Evolutionary conservation across 148 eudicot genomes (phyloP), one percentile per base, ranked within the genome.

Genomic region (Chenopodium suecicum): DNA sequence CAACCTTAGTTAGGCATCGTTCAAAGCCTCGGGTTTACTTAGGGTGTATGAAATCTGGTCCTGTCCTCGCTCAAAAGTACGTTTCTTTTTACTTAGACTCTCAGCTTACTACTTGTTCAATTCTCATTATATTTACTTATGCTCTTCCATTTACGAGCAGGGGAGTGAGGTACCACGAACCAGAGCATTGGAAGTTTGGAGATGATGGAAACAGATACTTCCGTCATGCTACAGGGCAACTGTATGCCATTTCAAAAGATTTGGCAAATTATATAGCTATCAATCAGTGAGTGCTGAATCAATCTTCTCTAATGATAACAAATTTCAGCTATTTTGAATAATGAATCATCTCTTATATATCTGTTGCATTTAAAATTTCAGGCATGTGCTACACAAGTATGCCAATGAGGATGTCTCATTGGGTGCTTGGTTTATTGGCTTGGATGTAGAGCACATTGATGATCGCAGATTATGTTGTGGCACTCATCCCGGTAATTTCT

Each of bases 41-140:
- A 71, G 97, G 97, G 81, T 93, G 97, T 89, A 93, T 93, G 97
- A 93, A 93, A 85, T 93, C 97, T 60, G 97, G 97, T 50, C 97
- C 97, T n/a, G 97, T 93, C 85, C 94, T 93, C 46, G 92, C 97
- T 76, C 97, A 91, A 37, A 91, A 93, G 95, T 91, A 85, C 70
- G 97, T 41, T 52, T 2, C 25, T 7, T 20, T 14, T 73, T 32
- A 72, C 64, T 32, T 19, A 10, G 56, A 46, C 23, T 27, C 29
- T 67, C 32, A 23, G 79, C 16, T 54, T 75, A 80, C 12, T 76
- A 60, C 22, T 76, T 79, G 17, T 32, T 71, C 68, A 4, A 80
- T 9, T 25, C 27, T 23, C n/a, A 4, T 37, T 54, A 65, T 37
- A 66, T 75, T 41, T 76, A 73, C 37, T 74, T 13, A 64, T 79